Evolutionary conservation across 2,329 filamentous ascomycete species (phyloP).

Genomic region (Alternaria gansuensis): DNA sequence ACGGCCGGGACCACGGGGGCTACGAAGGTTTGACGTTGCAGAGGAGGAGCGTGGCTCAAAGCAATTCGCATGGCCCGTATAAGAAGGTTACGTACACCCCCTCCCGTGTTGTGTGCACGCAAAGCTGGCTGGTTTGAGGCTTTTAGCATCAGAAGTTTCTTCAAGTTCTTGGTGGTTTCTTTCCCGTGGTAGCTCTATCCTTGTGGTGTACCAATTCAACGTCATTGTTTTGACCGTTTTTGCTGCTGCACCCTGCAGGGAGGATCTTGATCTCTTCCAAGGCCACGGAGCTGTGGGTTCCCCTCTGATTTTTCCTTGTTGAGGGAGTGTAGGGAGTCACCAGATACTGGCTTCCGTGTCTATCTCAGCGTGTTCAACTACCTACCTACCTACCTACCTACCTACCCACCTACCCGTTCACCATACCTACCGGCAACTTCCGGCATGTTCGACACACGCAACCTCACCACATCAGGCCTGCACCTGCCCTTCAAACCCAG

Average conservation of each 20-base stretch:
- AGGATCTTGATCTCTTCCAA: not conserved
- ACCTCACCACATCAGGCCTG: slow-evolving; percentile 1
- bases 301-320: not conserved
- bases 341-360: not conserved
- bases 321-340: not conserved
- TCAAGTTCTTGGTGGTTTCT: too few species aligned
- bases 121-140: not conserved
- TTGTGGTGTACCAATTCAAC: slow-evolving; percentile 17
- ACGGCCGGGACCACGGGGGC: slow-evolving; percentile 12
- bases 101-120: not conserved
- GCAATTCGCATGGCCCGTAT: not conserved
- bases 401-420: not conserved
- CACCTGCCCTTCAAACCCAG: not conserved
- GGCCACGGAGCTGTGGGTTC: not conserved
- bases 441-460: not conserved
- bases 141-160: not conserved
- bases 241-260: not conserved
- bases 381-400: not conserved
- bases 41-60: not conserved
- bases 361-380: not conserved
- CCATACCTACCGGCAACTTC: not conserved
- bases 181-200: not conserved
- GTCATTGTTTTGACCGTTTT: slow-evolving; percentile 10
- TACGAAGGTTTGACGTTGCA: slow-evolving; percentile 11
- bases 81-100: not conserved